A percentile compares a stretch with the other conserved stretches of the same genome.
Evolutionary conservation across 129 eudicot species (phyloP).

Genomic region (Helichrysum umbraculigerum): DNA sequence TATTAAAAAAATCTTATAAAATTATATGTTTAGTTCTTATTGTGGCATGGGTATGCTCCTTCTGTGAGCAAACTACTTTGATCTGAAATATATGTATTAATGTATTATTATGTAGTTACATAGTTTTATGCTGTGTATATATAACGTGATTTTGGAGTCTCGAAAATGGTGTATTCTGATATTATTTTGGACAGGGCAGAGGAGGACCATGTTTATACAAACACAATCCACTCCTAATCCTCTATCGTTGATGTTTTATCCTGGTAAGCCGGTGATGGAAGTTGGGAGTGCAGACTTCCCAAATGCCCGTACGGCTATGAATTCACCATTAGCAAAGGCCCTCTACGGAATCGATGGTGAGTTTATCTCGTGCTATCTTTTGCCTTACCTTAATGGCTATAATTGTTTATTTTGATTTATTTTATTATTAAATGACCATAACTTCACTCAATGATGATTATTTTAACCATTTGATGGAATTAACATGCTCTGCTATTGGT

Average conservation of each 20-base stretch:
- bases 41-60: background rate
- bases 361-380: constrained; percentile 17
- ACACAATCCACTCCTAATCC: constrained; percentile 97
- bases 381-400: background rate
- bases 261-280: constrained; percentile 95
- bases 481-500: constrained; percentile 14
- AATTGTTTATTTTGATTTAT: background rate
- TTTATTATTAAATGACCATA: background rate
- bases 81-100: constrained; percentile 15
- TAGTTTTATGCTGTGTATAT: background rate
- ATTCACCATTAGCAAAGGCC: constrained; percentile 79
- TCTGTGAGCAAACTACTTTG: background rate
- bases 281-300: constrained; percentile 94
- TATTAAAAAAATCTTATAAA: background rate
- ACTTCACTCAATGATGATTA: too few relatives aligned
- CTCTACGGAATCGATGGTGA: constrained; percentile 87
- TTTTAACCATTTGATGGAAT: background rate
- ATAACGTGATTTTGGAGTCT: background rate
- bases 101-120: constrained; percentile 5
- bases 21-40: background rate
- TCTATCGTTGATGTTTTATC: constrained; percentile 82
- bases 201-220: constrained; percentile 94
- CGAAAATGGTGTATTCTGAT: constrained; percentile 20
- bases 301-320: constrained; percentile 93
- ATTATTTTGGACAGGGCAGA: constrained; percentile 63